A percentile compares a stretch with the other conserved stretches of the same genome.
Evolutionary conservation across 1,284 basidiomycete genomes (phyloP).

Genomic region (Irpex sp.): DNA sequence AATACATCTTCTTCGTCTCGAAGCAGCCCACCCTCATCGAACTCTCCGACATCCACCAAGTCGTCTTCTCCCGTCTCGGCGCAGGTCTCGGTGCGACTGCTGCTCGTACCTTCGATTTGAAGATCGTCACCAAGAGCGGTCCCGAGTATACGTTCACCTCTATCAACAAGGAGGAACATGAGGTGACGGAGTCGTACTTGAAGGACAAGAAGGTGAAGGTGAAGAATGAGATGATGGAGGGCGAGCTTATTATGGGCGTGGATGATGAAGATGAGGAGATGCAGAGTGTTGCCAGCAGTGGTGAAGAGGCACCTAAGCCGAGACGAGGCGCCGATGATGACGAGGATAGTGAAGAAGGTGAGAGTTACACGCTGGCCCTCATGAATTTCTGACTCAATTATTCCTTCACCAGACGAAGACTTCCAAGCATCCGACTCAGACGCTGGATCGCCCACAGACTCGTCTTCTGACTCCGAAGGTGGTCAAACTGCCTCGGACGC

Average conservation of each 20-base stretch:
- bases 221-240: constrained; percentile 97
- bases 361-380: no score
- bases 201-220: constrained; percentile 88
- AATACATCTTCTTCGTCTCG: constrained; percentile 96
- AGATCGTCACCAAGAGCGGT: constrained; percentile 78
- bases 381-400: no score
- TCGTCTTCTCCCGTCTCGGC: constrained; percentile 94
- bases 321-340: constrained; percentile 58
- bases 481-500: constrained; percentile 79
- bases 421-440: constrained; percentile 85
- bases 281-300: constrained; percentile 69
- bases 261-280: constrained; percentile 84
- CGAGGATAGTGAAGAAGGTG: constrained; percentile 71
- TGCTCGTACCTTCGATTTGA: constrained; percentile 92
- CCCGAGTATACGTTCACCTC: constrained; percentile 88
- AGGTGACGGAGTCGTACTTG: constrained; percentile 80
- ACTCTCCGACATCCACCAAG: constrained; percentile 86
- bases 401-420: constrained; percentile 58
- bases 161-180: constrained; percentile 95
- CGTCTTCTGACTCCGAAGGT: constrained; percentile 66
- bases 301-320: constrained; percentile 58
- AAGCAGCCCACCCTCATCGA: constrained; percentile 94
- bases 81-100: constrained; percentile 78
- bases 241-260: constrained; percentile 65
- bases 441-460: constrained; percentile 76